Base-by-base conservation (phyloP, 768 basidiomycete genomes). In the Tulasnella sp. region DNA sequence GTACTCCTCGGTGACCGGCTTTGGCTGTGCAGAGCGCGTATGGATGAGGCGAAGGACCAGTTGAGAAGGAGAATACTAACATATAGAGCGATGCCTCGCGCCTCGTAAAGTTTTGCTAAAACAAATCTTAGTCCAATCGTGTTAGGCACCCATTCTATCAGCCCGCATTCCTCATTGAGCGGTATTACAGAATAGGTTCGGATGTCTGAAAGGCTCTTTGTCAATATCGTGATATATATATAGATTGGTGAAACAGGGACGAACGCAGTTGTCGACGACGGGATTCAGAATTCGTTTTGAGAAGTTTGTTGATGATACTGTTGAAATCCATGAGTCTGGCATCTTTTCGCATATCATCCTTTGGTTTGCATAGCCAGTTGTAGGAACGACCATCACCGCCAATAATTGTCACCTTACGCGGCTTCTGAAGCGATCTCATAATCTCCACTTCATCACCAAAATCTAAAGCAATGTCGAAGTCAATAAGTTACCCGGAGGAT, bases 181-280 rank as follows among this genome's bases (percentile, higher is more conserved):
- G 92, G 88, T 24, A 95, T 83, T n/a, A 98, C 90, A n/a, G 90
- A 87, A 61, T 98, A 99, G 2, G 95, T 98, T 22, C 93, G 79
- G 53, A 99, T 89, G 62, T 83, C 93, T 92, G 54, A 3, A 10
- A 12, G 50, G 8, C 16, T 4, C 3, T 24, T 35, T 8, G 58
- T n/a, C 40, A 43, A 33, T 34, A 31, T 28, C 29, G 22, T 42
- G 5, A 15, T 24, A 31, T 20, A 16, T 27, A 20, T 22, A 48
- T 7, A 15, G 15, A 13, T 43, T 20, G 29, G 24, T 35, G 16
- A n/a, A 16, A 16, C n/a, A n/a, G 13, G 5, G 24, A 72, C 87
- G 57, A 63, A 93, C 93, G 81, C 35, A 99, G 77, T 53, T 90
- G 86, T 27, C 95, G 73, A 54, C 85, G 72, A 58, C 95, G 78